Percentiles rank a stretch among this genome's conserved stretches.
Evolutionary conservation across 108 stramenopile species (phyloP).

Genomic region (Nitzschia inconspicua): DNA sequence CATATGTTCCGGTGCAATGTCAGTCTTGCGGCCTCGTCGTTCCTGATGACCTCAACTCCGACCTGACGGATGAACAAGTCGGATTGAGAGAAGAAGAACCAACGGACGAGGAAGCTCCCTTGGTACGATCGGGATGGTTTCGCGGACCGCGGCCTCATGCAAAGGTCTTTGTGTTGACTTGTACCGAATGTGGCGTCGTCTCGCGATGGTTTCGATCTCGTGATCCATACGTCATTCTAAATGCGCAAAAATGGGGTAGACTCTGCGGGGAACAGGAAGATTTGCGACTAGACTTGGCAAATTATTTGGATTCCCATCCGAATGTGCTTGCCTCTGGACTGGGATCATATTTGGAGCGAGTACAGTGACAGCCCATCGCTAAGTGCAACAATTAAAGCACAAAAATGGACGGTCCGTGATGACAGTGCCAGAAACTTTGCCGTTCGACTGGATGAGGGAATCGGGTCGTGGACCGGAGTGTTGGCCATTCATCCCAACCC

Average conservation of each 20-base stretch:
- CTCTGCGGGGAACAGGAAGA: conserved; percentile 52
- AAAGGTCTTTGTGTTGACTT: conserved; percentile 27
- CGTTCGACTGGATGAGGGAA: conserved; percentile 43
- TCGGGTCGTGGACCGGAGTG: conserved; percentile 41
- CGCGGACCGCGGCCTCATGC: conserved; percentile 24
- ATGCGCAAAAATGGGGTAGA: conserved; percentile 39
- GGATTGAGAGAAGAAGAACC: conserved; percentile 34
- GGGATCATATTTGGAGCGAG: conserved; percentile 58
- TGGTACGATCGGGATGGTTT: conserved; percentile 39
- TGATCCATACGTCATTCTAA: conserved; percentile 30
- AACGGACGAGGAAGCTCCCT: conserved; percentile 4
- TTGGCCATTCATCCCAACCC: conserved; percentile 34
- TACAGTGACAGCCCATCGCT: conserved; percentile 12
- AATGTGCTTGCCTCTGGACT: conserved; percentile 35
- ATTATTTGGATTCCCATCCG: conserved; percentile 37
- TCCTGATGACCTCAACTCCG: conserved; percentile 19
- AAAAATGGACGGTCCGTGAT: conserved; percentile 29
- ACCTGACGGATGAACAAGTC: conserved; percentile 18
- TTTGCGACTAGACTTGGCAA: conserved; percentile 36
- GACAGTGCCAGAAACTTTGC: conserved; percentile 43
- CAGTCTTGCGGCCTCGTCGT: conserved; percentile 35
- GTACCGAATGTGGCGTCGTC: conserved; percentile 18
- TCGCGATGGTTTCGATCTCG: conserved; percentile 44
- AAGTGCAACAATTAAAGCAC: neutral
- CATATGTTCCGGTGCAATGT: conserved; percentile 46